These are phyloP conservation scores for Elaeagnus macrophylla DNA, from an alignment of 306 rosid species.

Conservation along the genomic window DNA sequence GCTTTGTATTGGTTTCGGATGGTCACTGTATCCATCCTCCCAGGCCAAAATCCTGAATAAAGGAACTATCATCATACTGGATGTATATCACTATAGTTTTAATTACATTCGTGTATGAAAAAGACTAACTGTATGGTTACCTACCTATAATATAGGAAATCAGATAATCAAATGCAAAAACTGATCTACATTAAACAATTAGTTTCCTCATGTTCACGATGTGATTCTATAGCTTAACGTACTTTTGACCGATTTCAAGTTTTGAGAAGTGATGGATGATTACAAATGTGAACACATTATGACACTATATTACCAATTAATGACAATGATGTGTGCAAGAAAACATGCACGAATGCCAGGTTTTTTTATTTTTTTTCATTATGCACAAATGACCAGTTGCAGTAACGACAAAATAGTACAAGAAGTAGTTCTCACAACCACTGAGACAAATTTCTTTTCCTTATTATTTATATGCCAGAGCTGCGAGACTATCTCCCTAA, in stretches of 20 bases:
- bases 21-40: constrained; percentile 63
- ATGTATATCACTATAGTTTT: constrained; percentile 13
- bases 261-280: too few species aligned
- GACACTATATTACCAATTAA: neutral
- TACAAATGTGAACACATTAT: neutral
- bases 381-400: neutral
- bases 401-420: neutral
- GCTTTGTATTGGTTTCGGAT: constrained; percentile 32
- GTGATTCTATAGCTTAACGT: neutral
- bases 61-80: constrained; percentile 16
- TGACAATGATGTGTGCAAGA: neutral
- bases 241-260: too few species aligned
- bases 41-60: constrained; percentile 63
- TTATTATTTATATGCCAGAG: neutral
- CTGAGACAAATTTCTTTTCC: too few species aligned
- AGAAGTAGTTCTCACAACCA: too few species aligned
- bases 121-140: neutral
- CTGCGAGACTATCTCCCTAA: neutral
- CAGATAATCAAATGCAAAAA: constrained; percentile 8
- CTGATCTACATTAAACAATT: neutral
- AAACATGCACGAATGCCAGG: neutral
- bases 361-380: too few species aligned
- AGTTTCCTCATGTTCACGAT: neutral
- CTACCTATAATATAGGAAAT: neutral
- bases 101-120: constrained; percentile 3